These are phyloP conservation scores for Eragrostis curvula DNA, from an alignment of 176 grass and related monocot genomes.

Conservation along the genomic window DNA sequence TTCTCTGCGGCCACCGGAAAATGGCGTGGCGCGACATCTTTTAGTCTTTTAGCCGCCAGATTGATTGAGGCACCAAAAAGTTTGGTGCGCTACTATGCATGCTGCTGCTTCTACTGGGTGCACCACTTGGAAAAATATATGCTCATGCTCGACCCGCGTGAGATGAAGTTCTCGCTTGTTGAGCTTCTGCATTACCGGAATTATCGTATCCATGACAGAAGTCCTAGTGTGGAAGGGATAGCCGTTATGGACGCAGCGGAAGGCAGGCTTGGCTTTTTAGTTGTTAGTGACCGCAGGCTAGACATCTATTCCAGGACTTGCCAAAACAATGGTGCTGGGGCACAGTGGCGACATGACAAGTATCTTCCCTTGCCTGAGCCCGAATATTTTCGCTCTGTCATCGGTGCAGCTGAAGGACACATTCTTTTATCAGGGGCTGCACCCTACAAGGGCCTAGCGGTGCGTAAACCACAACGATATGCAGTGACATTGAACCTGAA, in stretches of 20 bases:
- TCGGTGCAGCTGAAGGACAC: background rate
- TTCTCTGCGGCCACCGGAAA: background rate
- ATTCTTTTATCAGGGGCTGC: background rate
- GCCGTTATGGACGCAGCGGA: conserved; percentile 23
- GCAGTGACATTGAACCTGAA: background rate
- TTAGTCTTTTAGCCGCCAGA: background rate
- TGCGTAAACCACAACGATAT: background rate
- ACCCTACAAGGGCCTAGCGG: too few relatives aligned
- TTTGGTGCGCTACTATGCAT: background rate
- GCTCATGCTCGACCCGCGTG: background rate
- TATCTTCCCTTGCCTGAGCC: background rate
- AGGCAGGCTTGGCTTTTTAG: background rate
- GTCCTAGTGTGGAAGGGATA: too few relatives aligned
- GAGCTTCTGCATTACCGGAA: background rate
- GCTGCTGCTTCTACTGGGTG: conserved; percentile 28
- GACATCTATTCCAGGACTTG: background rate
- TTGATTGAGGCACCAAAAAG: background rate
- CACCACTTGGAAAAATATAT: background rate
- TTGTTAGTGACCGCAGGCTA: background rate
- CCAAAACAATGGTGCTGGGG: background rate
- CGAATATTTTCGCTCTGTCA: background rate
- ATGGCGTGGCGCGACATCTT: background rate
- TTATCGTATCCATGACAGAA: background rate
- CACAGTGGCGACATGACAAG: background rate
- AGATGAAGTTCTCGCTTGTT: conserved; percentile 25